Evolutionary conservation across 2,329 filamentous ascomycete species (phyloP).

Genomic region (Setomelanomma holmii): DNA sequence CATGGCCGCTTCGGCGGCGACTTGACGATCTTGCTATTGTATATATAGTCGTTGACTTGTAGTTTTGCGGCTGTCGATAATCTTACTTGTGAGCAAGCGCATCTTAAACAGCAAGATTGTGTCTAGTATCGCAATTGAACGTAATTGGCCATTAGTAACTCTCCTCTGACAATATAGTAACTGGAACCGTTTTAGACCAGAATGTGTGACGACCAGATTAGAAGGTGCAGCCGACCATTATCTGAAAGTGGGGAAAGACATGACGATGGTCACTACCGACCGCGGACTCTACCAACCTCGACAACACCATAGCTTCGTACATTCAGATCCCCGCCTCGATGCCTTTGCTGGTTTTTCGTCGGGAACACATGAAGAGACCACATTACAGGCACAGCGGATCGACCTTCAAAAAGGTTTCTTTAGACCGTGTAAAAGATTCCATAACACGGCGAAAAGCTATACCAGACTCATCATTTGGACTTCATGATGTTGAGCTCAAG

Average conservation of each 20-base stretch:
- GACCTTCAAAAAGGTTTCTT: too few relatives aligned
- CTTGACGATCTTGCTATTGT: neutral
- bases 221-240: slow-evolving; percentile 24
- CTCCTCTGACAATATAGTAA: neutral
- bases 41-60: slow-evolving; percentile 8
- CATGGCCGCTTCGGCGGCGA: neutral
- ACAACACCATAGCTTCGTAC: too few relatives aligned
- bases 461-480: too few relatives aligned
- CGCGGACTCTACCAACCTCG: neutral
- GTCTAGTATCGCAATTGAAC: neutral
- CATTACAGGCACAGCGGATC: too few relatives aligned
- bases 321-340: too few relatives aligned
- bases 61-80: neutral
- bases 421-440: too few relatives aligned
- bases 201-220: too few relatives aligned
- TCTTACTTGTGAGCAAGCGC: too few relatives aligned
- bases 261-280: neutral
- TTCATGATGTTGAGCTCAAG: neutral
- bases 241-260: slow-evolving; percentile 18
- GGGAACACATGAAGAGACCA: too few relatives aligned
- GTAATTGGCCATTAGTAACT: neutral
- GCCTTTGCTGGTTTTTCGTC: too few relatives aligned
- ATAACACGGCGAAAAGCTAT: neutral
- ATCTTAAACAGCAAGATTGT: neutral
- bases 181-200: too few relatives aligned